Evolutionary conservation across 495 filamentous ascomycete species (phyloP).

Genomic region (Talaromyces liani): DNA sequence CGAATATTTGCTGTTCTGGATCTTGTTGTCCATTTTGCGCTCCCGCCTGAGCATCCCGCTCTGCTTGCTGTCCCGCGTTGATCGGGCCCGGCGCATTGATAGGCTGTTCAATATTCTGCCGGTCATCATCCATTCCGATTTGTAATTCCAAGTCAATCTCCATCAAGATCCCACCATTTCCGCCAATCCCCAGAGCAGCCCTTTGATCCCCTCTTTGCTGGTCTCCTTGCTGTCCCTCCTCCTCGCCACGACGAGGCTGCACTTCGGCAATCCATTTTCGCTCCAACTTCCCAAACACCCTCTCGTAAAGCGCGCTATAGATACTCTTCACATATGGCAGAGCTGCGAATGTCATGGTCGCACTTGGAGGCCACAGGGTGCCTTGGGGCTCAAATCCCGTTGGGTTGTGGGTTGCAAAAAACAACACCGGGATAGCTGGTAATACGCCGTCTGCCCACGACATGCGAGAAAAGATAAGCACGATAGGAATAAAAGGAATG

Average conservation of each 20-base stretch:
- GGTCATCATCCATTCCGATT: slow-evolving; percentile 34
- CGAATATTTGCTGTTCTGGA: slow-evolving; percentile 21
- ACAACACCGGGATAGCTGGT: slow-evolving; percentile 55
- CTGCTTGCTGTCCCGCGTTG: slow-evolving; percentile 19
- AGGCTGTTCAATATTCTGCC: slow-evolving; percentile 20
- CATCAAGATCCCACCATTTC: slow-evolving; percentile 35
- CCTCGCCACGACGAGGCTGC: slow-evolving; percentile 50
- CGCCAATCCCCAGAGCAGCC: slow-evolving; percentile 30
- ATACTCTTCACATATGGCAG: slow-evolving; percentile 60
- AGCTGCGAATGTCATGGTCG: slow-evolving; percentile 58
- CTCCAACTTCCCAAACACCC: slow-evolving; percentile 54
- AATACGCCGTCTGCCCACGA: slow-evolving; percentile 50
- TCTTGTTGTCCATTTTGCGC: slow-evolving; percentile 16
- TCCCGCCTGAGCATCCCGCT: slow-evolving; percentile 10
- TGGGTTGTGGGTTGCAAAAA: slow-evolving; percentile 46
- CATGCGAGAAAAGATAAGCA: slow-evolving; percentile 53
- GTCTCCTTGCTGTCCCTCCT: slow-evolving; percentile 36
- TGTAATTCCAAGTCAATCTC: slow-evolving; percentile 37
- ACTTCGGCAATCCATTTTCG: slow-evolving; percentile 59
- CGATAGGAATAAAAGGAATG: slow-evolving; percentile 54
- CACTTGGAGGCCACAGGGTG: slow-evolving; percentile 65
- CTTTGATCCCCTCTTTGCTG: slow-evolving; percentile 24
- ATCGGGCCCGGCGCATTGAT: slow-evolving; percentile 16
- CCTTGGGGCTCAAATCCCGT: slow-evolving; percentile 32
- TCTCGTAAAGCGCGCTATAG: slow-evolving; percentile 62